Evolutionary conservation across 140 eudicot species (phyloP), one percentile per base, ranked within the genome.

Genomic region (Erigeron philadelphicus): DNA sequence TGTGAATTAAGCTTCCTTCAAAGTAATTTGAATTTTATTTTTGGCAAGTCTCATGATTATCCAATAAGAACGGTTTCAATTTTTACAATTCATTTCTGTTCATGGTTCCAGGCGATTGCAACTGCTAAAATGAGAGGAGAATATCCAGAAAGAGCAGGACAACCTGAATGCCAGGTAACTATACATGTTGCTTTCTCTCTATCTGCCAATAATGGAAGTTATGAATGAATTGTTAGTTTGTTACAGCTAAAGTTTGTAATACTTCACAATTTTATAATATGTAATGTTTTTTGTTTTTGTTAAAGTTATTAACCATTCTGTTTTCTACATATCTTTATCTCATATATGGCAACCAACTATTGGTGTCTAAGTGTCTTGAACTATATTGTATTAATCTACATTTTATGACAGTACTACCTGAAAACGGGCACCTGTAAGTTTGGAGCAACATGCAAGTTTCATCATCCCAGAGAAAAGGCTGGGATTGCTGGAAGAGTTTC

Each of bases 391-490:
- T 57, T 58, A 18, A 21, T 61, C 38, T 68, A n/a, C 38, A 60
- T 19, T 61, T 23, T 42, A 41, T 64, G 56, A 63, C 84, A 88
- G 97, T 91, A 86, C 79, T 91, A 84, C 75, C 71, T 88, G 70
- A 91, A 86, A 77, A 91, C 96, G 16, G 97, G 97, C 21, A 82
- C 96, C 21, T 91, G 97, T 81, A 91, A 91, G 56, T 91, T 88
- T 83, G 97, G 97, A 72, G 88, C 87, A 43, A 88, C 96, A n/a
- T 91, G 96, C 84, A 91, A 91, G 76, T 91, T 88, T 84, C 89
- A 91, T 76, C 97, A 91, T 81, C 97, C 97, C 13, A 80, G 84
- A 72, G 97, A 91, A 64, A 87, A 90, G 80, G 92, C 96, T 66
- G 97, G 97, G 73, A 84, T 82, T 73, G 89, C 83, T 53, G 98